Conservation (phyloP, 1,139 yeast genomes). For the Eremothecium gossypii region DNA sequence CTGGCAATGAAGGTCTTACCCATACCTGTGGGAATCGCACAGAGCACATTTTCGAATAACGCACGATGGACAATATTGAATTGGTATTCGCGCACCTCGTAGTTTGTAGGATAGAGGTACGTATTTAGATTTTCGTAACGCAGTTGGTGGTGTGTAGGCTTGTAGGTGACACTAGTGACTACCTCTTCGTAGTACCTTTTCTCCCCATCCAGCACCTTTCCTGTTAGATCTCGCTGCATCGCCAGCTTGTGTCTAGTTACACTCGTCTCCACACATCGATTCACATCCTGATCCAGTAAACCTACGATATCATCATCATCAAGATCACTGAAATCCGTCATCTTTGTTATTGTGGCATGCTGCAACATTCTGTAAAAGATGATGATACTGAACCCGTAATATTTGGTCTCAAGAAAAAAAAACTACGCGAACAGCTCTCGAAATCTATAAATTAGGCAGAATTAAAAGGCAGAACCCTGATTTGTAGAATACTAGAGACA, state of each 20-base stretch:
- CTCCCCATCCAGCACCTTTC: slow-evolving; percentile 27
- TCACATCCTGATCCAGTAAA: slow-evolving; percentile 26
- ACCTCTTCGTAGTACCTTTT: slow-evolving; percentile 31
- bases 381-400: background rate
- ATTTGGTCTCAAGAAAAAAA: background rate
- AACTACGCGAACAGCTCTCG: too few relatives aligned
- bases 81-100: slow-evolving; percentile 81
- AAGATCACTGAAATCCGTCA: slow-evolving; percentile 20
- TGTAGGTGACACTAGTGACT: slow-evolving; percentile 26
- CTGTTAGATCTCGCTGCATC: slow-evolving; percentile 32
- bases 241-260: slow-evolving; percentile 25
- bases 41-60: slow-evolving; percentile 62
- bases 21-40: slow-evolving; percentile 93
- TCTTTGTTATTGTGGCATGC: slow-evolving; percentile 2
- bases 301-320: slow-evolving; percentile 31
- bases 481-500: too few relatives aligned
- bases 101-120: slow-evolving; percentile 79
- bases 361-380: background rate
- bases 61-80: slow-evolving; percentile 67
- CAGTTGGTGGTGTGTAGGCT: slow-evolving; percentile 44
- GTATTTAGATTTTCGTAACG: slow-evolving; percentile 35
- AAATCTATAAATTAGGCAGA: too few relatives aligned
- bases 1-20: slow-evolving; percentile 97
- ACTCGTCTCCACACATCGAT: slow-evolving; percentile 28
- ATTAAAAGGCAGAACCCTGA: too few relatives aligned